Evolutionary conservation across 305 asterid genomes (phyloP), one percentile per base, ranked within the genome.

Genomic region (Fraxinus dipetala): DNA sequence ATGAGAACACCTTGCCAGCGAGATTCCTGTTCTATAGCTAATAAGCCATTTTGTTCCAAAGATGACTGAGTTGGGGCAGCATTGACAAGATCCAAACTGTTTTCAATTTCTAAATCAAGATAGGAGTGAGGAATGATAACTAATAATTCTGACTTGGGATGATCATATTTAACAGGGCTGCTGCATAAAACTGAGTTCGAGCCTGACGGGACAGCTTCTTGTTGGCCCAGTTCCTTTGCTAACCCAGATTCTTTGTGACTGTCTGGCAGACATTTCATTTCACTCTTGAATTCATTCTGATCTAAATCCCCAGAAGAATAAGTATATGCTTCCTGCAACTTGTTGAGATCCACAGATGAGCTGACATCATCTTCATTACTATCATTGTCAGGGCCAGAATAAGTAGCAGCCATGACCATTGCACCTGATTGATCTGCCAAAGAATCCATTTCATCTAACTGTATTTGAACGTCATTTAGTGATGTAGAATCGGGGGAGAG

Each of bases 11-110:
- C 82, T 84, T 81, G 78, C 78, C 40, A 75, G 84, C 80, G 65
- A 69, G 81, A 65, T 84, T 84, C 88, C 51, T 84, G 81, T 81
- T 91, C 93, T 43, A 77, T 72, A 81, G 84, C 86, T 20, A 84
- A 59, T 20, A 83, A 48, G 83, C 83, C 78, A 85, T 82, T 81
- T 48, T 79, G 85, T 81, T 86, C 87, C 8, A 56, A 35, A 82
- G 85, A 84, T 38, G 80, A 69, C 73, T 88, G 87, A 79, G 31
- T 79, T 26, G 81, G 65, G 63, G 85, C 43, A 76, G 87, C 74
- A 83, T 72, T 79, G 34, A 28, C 73, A 14, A 48, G 40, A 38
- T 86, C 83, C 81, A 67, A 59, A 40, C 75, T 56, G 65, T 70
- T 85, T 73, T 85, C 88, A 69, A 61, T 83, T 87, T 83, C 87